phyloP scores from a whole-genome alignment of 176 grass and related monocot genomes.

The Microstegium vimineum region DNA sequence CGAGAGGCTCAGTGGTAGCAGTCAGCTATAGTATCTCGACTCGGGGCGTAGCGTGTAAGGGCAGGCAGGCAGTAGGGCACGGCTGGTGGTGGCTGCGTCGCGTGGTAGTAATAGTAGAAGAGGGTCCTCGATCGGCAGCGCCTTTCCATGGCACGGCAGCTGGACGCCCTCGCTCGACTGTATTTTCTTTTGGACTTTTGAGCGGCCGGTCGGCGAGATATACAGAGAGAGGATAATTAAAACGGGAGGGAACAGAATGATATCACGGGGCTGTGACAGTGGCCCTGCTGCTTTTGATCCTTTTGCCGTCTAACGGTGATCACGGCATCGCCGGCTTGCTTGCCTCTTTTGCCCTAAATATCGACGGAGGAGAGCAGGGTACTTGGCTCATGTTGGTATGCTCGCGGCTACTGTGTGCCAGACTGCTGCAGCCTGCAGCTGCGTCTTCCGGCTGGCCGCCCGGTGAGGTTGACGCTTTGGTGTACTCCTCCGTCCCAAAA shows the following conservation, averaged over 20 bases:
- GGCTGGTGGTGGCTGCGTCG: background rate
- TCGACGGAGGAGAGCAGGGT: background rate
- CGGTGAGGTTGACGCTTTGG: background rate
- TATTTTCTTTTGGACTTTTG: conserved; percentile 13
- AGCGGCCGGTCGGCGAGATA: background rate
- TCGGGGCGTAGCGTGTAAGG: background rate
- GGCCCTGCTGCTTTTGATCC: background rate
- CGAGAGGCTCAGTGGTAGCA: background rate
- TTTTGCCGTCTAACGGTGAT: background rate
- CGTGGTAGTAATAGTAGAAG: conserved; percentile 14
- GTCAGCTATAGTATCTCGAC: no score
- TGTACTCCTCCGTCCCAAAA: no score
- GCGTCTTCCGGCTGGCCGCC: background rate
- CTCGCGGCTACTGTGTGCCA: background rate
- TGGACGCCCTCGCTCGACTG: background rate
- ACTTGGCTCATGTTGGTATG: no score
- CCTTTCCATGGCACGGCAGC: conserved; percentile 17
- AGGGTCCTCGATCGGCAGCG: background rate
- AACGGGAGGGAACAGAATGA: conserved; percentile 14
- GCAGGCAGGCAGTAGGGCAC: background rate
- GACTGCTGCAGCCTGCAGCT: background rate
- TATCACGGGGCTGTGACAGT: background rate
- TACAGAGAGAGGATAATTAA: background rate
- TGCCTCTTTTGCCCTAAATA: no score
- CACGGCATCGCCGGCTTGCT: no score